A percentile compares a stretch with the other conserved stretches of the same genome.
Conservation (phyloP, 352 stramenopile genomes). For the Phytophthora quininea region DNA sequence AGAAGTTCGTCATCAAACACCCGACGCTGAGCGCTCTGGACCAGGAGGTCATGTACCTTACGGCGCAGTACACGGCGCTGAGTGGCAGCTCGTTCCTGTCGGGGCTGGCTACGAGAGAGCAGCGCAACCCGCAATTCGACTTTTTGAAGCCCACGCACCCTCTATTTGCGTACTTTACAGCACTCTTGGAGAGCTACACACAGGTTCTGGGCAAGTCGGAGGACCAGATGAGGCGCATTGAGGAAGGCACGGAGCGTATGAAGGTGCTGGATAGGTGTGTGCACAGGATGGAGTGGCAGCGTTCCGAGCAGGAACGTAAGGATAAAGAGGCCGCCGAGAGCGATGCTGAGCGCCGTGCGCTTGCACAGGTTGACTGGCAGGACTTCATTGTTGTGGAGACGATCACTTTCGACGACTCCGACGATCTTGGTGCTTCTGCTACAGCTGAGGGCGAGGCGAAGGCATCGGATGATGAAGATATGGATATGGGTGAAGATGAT, state of each 20-base stretch:
- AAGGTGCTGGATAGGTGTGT: slow-evolving; percentile 86
- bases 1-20: slow-evolving; percentile 90
- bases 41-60: slow-evolving; percentile 98
- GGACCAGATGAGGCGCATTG: slow-evolving; percentile 72
- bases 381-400: slow-evolving; percentile 99
- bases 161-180: slow-evolving; percentile 98
- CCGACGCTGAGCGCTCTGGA: slow-evolving; percentile 91
- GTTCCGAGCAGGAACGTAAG: slow-evolving; percentile 75
- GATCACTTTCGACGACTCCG: slow-evolving; percentile 95
- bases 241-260: slow-evolving; percentile 83
- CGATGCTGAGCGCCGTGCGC: slow-evolving; percentile 74
- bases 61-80: slow-evolving; percentile 97
- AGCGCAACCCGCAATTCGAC: slow-evolving; percentile 97
- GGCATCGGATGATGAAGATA: slow-evolving; percentile 86
- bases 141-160: slow-evolving; percentile 98
- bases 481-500: slow-evolving; percentile 87
- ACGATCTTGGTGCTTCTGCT: slow-evolving; percentile 59
- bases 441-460: slow-evolving; percentile 36
- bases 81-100: slow-evolving; percentile 95
- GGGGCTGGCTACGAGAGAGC: slow-evolving; percentile 93
- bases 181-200: slow-evolving; percentile 97
- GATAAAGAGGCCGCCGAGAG: slow-evolving; percentile 74
- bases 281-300: slow-evolving; percentile 83
- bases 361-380: slow-evolving; percentile 97
- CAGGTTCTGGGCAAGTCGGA: slow-evolving; percentile 84